These are phyloP conservation scores for Suaeda aralocaspica DNA, from an alignment of 148 eudicot genomes.

Conservation along the genomic window DNA sequence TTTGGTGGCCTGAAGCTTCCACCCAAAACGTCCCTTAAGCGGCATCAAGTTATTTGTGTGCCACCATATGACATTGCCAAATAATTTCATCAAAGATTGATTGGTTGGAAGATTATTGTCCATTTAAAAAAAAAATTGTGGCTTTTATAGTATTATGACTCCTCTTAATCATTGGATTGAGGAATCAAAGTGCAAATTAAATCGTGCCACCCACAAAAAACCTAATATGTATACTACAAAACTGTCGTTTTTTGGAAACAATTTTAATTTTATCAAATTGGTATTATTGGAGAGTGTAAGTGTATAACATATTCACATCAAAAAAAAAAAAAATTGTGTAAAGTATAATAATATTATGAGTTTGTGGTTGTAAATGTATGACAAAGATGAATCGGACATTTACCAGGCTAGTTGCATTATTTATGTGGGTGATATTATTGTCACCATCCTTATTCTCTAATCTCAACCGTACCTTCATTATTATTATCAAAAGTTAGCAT, in stretches of 20 bases:
- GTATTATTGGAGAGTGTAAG: too few species aligned
- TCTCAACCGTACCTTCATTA: too few species aligned
- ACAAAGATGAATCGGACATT: background rate
- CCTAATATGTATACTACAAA: background rate
- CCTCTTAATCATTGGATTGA: conserved; percentile 19
- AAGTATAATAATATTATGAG: too few species aligned
- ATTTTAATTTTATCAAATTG: background rate
- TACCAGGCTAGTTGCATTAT: background rate
- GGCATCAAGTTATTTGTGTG: too few species aligned
- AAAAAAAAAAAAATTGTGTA: too few species aligned
- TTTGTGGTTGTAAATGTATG: background rate
- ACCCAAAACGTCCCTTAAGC: too few species aligned
- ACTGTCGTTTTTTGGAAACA: background rate
- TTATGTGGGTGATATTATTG: background rate
- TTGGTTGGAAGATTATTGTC: conserved; percentile 15
- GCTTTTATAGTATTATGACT: background rate
- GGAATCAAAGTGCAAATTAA: conserved; percentile 11
- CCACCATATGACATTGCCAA: background rate
- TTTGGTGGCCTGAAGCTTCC: too few species aligned
- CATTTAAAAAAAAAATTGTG: background rate
- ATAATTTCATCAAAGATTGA: conserved; percentile 8
- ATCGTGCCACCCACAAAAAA: conserved; percentile 4
- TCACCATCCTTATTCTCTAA: too few species aligned
- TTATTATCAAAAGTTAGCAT: background rate
- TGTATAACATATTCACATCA: too few species aligned